Percentiles rank a stretch among this genome's conserved stretches.
Evolutionary conservation across 768 basidiomycete genomes (phyloP).

Genomic region (Lactarius vividus): DNA sequence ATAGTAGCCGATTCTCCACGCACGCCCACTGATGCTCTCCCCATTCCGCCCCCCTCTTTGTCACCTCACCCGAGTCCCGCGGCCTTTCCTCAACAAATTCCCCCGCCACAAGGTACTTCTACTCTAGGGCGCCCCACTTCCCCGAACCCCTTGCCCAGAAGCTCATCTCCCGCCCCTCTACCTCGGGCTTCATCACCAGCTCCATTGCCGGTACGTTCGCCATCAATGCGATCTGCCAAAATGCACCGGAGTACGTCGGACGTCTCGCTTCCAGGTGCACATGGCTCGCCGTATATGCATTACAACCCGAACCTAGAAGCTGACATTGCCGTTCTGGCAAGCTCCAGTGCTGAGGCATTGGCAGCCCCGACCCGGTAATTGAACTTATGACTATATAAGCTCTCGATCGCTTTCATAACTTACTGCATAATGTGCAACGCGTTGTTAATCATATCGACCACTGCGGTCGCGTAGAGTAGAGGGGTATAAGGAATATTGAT

Average conservation of each 20-base stretch:
- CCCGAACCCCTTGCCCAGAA: slow-evolving; percentile 19
- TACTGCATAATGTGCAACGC: background rate
- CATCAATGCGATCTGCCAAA: slow-evolving; percentile 14
- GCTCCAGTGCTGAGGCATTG: slow-evolving; percentile 18
- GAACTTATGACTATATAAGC: slow-evolving; percentile 1
- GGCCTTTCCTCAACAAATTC: slow-evolving; percentile 3
- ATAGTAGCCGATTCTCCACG: slow-evolving; percentile 1
- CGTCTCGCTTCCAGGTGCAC: slow-evolving; percentile 24
- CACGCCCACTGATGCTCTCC: slow-evolving; percentile 14
- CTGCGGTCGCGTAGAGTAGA: background rate
- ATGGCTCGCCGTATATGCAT: slow-evolving; percentile 22
- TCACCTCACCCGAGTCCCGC: slow-evolving; percentile 18
- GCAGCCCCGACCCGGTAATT: background rate
- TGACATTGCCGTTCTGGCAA: slow-evolving; percentile 25
- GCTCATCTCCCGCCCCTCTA: slow-evolving; percentile 21
- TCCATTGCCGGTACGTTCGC: slow-evolving; percentile 23
- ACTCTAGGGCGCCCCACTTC: slow-evolving; percentile 14
- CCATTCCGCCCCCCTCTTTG: slow-evolving; percentile 18
- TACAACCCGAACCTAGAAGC: slow-evolving; percentile 24
- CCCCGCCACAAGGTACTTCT: slow-evolving; percentile 7
- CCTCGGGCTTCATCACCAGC: slow-evolving; percentile 16
- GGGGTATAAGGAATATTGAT: background rate
- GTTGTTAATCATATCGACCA: background rate
- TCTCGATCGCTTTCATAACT: background rate
- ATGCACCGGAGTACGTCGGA: slow-evolving; percentile 12